These are phyloP conservation scores for Solanum bulbocastanum DNA, from an alignment of 257 asterid species.

Conservation along the genomic window DNA sequence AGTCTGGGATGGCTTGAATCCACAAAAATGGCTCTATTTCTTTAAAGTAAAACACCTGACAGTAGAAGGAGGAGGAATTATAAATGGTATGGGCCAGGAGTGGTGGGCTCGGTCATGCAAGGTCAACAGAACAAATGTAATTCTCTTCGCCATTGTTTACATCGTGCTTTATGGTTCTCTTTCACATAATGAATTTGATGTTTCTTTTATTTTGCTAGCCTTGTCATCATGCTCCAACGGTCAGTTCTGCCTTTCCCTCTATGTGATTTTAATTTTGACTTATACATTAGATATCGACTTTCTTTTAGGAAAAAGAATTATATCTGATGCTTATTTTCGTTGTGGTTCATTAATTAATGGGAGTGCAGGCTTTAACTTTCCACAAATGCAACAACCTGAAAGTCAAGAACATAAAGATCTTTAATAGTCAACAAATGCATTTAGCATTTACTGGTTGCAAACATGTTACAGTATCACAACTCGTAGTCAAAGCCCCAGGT, in stretches of 20 bases:
- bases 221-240: slow-evolving; percentile 66
- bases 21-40: slow-evolving; percentile 75
- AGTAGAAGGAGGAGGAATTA: slow-evolving; percentile 64
- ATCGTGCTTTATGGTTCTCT: not conserved
- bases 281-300: not conserved
- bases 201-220: slow-evolving; percentile 50
- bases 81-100: slow-evolving; percentile 60
- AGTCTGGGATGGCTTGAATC: slow-evolving; percentile 47
- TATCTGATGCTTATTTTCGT: not conserved
- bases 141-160: not conserved
- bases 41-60: slow-evolving; percentile 47
- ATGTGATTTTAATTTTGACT: not conserved
- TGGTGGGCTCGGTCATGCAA: slow-evolving; percentile 98
- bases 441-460: slow-evolving; percentile 45
- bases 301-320: not conserved
- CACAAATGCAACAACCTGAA: slow-evolving; percentile 66
- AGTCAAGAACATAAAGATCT: slow-evolving; percentile 34
- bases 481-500: slow-evolving; percentile 51
- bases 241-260: slow-evolving; percentile 22
- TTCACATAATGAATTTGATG: not conserved
- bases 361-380: slow-evolving; percentile 75
- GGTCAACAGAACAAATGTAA: slow-evolving; percentile 58
- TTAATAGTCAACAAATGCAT: slow-evolving; percentile 68
- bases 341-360: not conserved
- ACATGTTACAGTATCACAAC: slow-evolving; percentile 30